Percentiles rank a stretch among this genome's conserved stretches.
These are phyloP conservation scores for Polytolypa hystricis DNA, from an alignment of 2,329 filamentous ascomycete species.

Conservation along the genomic window DNA sequence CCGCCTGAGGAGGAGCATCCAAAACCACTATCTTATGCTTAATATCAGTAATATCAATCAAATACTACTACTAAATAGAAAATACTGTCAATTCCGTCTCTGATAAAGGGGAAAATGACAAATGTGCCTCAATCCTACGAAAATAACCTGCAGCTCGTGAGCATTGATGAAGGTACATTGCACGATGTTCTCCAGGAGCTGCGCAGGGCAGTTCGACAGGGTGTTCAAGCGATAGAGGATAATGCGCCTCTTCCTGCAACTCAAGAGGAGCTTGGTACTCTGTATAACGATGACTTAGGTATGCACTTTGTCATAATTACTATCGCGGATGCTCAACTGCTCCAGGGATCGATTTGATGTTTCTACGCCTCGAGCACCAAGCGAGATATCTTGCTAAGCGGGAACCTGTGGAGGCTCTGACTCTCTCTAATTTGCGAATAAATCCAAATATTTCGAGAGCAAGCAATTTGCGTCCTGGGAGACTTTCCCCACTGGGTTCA, in stretches of 20 bases:
- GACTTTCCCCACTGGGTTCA: slow-evolving; percentile 26
- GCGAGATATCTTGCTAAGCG: slow-evolving; percentile 17
- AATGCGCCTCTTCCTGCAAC: slow-evolving; percentile 15
- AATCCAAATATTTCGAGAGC: slow-evolving; percentile 11
- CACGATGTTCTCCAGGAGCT: slow-evolving; percentile 18
- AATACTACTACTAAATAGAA: too few species aligned
- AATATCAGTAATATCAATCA: too few species aligned
- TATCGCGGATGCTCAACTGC: background rate
- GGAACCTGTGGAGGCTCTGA: slow-evolving; percentile 5
- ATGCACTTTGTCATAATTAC: slow-evolving; percentile 6
- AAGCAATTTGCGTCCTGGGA: slow-evolving; percentile 6
- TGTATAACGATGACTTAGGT: slow-evolving; percentile 25
- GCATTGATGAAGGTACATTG: slow-evolving; percentile 13
- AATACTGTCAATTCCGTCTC: too few species aligned
- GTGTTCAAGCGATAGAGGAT: slow-evolving; percentile 18
- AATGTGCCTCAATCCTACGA: slow-evolving; percentile 18
- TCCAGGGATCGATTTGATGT: slow-evolving; percentile 27
- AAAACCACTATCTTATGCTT: too few species aligned
- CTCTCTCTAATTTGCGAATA: slow-evolving; percentile 18
- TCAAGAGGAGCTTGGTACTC: slow-evolving; percentile 17
- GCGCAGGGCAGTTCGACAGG: slow-evolving; percentile 19
- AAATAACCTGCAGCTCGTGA: slow-evolving; percentile 17
- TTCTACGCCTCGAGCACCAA: slow-evolving; percentile 29
- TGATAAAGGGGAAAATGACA: too few species aligned
- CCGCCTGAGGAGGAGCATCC: too few species aligned